phyloP scores from a whole-genome alignment of 371 early-diverging fungal species.

The Entomophthora muscae region DNA sequence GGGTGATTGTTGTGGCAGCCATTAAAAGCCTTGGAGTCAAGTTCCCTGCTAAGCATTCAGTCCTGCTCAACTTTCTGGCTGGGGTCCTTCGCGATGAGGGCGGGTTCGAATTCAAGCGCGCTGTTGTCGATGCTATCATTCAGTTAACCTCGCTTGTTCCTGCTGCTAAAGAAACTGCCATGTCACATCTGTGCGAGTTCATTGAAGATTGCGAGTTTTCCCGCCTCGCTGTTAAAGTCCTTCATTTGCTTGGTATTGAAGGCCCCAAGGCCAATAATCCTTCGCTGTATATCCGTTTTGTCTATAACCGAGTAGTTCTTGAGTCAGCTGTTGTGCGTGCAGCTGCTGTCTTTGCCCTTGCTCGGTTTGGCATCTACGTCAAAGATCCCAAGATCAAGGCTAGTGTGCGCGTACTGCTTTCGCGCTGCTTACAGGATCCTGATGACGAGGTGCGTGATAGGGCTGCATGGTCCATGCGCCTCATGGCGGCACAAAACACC shows the following conservation, averaged over 20 bases:
- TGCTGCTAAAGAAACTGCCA: conserved; percentile 80
- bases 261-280: conserved; percentile 85
- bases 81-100: conserved; percentile 92
- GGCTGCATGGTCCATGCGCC: conserved; percentile 70
- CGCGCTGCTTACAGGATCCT: conserved; percentile 84
- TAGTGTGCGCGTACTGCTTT: conserved; percentile 55
- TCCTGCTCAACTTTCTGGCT: conserved; percentile 84
- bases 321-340: conserved; percentile 93
- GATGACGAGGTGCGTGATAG: conserved; percentile 98
- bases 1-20: conserved; percentile 93
- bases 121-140: conserved; percentile 92
- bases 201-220: conserved; percentile 98
- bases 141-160: conserved; percentile 86
- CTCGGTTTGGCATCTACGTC: conserved; percentile 76
- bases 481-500: conserved; percentile 28
- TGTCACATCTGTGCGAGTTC: conserved; percentile 94
- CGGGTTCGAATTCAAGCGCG: conserved; percentile 88
- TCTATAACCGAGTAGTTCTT: conserved; percentile 95
- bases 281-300: conserved; percentile 89
- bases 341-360: conserved; percentile 91
- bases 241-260: conserved; percentile 85
- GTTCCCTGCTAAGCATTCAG: conserved; percentile 86
- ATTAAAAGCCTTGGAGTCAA: conserved; percentile 87
- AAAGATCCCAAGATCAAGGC: conserved; percentile 55
- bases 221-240: conserved; percentile 84